Base-by-base conservation (phyloP, 148 eudicot genomes). In the Nepenthes gracilis region DNA sequence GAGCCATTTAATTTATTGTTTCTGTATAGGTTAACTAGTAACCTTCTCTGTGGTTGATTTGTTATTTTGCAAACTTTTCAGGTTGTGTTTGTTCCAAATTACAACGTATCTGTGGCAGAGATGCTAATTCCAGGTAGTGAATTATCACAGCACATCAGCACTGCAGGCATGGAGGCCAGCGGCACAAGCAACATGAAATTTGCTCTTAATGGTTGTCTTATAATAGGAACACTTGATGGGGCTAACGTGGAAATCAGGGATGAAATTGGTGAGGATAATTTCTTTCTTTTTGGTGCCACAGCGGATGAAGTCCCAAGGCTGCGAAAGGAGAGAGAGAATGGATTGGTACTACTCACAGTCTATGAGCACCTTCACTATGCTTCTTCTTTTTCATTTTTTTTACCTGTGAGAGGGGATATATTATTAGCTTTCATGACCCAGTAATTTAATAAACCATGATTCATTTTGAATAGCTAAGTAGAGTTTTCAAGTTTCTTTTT, bases 111-210 rank as follows among this genome's bases (percentile, higher is more conserved):
- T 12, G 99, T 89, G 40, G 99, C 99, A 7, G 99, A 94, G 79
- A 71, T 81, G 75, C 95, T 94, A 63, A 94, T 94, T 64, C 99
- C 99, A 4, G 99, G 99, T 67, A 94, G 99, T 73, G 99, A 94
- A 76, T 75, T 94, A 38, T 94, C 99, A 34, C 99, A 94, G 70
- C 99, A 94, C 75, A 94, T 94, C 49, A 94, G 99, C 77, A 94
- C 99, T 32, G 99, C 99, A 12, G 99, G 99, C 40, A 89, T 89
- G 97, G 99, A 94, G 76, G 99, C 99, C 67, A 89, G 97, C 67
- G 99, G 99, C 51, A 94, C 99, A 55, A 89, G 99, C 77, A 89
- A 89, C 77, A 94, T 94, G 99, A 94, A 94, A 74, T 94, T 94
- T 68, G 82, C 97, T 47, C 95, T 94, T 12, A 94, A 94, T 78